Conservation (phyloP, 148 eudicot species). For the Pharnaceum exiguum region DNA sequence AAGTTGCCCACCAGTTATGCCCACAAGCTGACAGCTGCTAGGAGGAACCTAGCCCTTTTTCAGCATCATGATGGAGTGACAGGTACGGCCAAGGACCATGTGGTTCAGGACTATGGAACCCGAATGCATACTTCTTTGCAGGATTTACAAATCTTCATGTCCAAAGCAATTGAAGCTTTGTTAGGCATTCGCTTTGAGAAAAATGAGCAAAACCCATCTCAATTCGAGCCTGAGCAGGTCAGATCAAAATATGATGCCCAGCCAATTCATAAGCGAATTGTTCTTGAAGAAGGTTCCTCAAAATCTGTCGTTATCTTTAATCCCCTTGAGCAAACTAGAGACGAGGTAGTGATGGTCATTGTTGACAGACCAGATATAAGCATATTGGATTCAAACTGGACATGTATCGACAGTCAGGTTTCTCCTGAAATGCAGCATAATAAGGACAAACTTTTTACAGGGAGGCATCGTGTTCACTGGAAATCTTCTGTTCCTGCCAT, state of each 20-base stretch:
- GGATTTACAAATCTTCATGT: constrained; percentile 93
- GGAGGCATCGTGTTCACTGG: constrained; percentile 87
- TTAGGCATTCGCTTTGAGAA: constrained; percentile 80
- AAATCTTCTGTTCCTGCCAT: constrained; percentile 81
- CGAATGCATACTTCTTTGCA: constrained; percentile 92
- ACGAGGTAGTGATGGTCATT: constrained; percentile 81
- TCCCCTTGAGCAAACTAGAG: constrained; percentile 80
- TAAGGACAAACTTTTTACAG: constrained; percentile 53
- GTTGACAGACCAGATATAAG: constrained; percentile 81
- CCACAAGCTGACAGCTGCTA: constrained; percentile 86
- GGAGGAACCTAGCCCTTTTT: constrained; percentile 96
- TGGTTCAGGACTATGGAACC: constrained; percentile 84
- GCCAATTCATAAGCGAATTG: constrained; percentile 59
- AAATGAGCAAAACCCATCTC: constrained; percentile 70
- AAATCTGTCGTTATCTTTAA: constrained; percentile 81
- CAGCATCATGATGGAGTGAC: constrained; percentile 99
- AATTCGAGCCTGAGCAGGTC: constrained; percentile 72
- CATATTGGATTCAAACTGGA: constrained; percentile 90
- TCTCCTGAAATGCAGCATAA: constrained; percentile 89
- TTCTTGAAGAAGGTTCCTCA: constrained; percentile 49
- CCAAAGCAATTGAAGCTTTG: constrained; percentile 83
- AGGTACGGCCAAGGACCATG: constrained; percentile 96
- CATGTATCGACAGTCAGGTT: constrained; percentile 86
- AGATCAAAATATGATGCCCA: constrained; percentile 80
- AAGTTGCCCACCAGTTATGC: constrained; percentile 77